Base-by-base conservation (phyloP, 305 asterid genomes). In the Caryopteris hybrid region DNA sequence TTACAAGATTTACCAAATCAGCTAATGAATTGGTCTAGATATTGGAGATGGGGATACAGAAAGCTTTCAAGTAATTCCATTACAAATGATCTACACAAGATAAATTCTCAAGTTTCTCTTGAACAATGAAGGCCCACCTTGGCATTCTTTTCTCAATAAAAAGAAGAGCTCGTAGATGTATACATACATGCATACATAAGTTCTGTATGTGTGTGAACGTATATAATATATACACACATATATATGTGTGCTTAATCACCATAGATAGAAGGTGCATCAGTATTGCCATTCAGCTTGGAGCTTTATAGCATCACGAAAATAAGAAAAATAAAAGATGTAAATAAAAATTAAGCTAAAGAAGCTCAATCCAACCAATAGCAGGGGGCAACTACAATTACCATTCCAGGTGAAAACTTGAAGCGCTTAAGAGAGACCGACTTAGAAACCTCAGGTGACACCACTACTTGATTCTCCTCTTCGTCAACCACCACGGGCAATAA, bases 351-450 rank as follows among this genome's bases (percentile, higher is more conserved):
- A 39, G 16, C 48, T 2, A 29, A 50, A 22, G 12, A 71, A 68
- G 43, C 60, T 72, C 52, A 46, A 69, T 39, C 45, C 52, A 53
- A 25, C 16, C 17, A 25, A 23, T 12, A 21, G 23, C 17, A 54
- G 57, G 64, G 63, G 29, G 5, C 16, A 48, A 17, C 8, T 13
- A 63, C 12, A 17, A 77, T 72, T 82, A 92, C 97, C 99, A 94
- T 94, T 81, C 99, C 99, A 18, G 96, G 99, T 18, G 99, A 94
- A 83, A 94, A 94, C 81, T 94, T 94, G 86, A 86, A 82, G 21
- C 99, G 85, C 78, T 94, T 94, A 36, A 81, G 69, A 7, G 91
- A 75, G 47, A 58, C 55, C 1, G 83, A 76, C 77, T 83, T 86
- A 67, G 76, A 83, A 64, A 80, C 64, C 83, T 91, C 99, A 0